phyloP scores from a whole-genome alignment of 1,284 basidiomycete species.

The Pisolithus thermaeus region DNA sequence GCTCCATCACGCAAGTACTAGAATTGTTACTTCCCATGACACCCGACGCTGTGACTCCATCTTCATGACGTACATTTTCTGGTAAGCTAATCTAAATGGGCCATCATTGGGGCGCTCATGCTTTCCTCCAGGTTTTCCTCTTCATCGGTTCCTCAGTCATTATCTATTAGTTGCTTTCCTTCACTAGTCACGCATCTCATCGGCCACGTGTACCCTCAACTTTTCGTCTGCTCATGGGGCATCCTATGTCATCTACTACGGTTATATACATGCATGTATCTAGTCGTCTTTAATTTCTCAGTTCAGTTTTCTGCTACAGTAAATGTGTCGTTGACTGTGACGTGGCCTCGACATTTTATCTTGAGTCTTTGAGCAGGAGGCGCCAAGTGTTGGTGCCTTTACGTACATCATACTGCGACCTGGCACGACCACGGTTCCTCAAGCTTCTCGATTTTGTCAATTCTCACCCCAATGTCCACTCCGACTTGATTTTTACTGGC shows the following conservation, averaged over 20 bases:
- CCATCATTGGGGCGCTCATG: conserved; percentile 10
- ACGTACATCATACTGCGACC: not conserved
- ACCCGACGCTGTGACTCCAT: conserved; percentile 27
- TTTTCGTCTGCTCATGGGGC: conserved; percentile 20
- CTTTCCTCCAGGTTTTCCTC: conserved; percentile 8
- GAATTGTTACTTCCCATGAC: conserved; percentile 45
- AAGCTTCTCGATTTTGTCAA: conserved; percentile 20
- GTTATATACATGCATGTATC: conserved; percentile 16
- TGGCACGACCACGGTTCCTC: conserved; percentile 8
- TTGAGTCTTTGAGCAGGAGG: too few species aligned
- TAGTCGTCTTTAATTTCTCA: conserved; percentile 4
- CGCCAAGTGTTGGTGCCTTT: not conserved
- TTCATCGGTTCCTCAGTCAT: conserved; percentile 18
- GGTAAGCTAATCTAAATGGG: conserved; percentile 16
- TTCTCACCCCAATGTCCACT: conserved; percentile 24
- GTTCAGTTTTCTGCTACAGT: conserved; percentile 15
- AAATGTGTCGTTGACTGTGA: not conserved
- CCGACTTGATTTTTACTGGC: conserved; percentile 15
- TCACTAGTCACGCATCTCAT: conserved; percentile 23
- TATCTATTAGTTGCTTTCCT: conserved; percentile 24
- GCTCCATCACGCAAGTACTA: conserved; percentile 56
- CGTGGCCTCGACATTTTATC: too few species aligned
- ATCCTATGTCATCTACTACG: conserved; percentile 22
- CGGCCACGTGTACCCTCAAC: conserved; percentile 24
- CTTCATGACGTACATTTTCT: conserved; percentile 16